Evolutionary conservation across 768 basidiomycete species (phyloP).

Genomic region (Sarcodon aspratus): DNA sequence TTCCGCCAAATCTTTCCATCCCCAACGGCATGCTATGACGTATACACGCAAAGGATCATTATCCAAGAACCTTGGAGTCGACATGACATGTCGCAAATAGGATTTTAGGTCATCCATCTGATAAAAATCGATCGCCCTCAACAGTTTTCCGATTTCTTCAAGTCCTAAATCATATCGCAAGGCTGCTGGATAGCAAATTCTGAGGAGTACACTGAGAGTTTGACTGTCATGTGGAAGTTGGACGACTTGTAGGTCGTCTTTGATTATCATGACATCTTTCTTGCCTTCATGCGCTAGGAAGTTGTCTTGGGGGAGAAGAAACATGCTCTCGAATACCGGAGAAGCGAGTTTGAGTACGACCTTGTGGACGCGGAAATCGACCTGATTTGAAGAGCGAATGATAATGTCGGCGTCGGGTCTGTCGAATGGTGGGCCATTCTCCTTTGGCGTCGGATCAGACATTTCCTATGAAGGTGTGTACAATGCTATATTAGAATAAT

Average conservation of each 20-base stretch:
- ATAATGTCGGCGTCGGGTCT: background rate
- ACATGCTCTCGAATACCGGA: conserved; percentile 1
- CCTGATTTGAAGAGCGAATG: background rate
- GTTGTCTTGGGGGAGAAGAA: background rate
- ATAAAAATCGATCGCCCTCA: conserved; percentile 3
- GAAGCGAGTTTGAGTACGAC: background rate
- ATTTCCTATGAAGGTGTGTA: too few species aligned
- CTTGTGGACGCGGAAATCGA: background rate
- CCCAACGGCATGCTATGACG: conserved; percentile 3
- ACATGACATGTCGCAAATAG: conserved; percentile 12
- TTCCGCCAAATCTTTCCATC: background rate
- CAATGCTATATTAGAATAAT: too few species aligned
- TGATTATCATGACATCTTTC: background rate
- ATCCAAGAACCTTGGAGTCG: conserved; percentile 21
- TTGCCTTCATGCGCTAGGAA: conserved; percentile 3
- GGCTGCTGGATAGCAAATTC: conserved; percentile 10
- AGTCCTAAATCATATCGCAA: conserved; percentile 28
- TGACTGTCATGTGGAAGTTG: conserved; percentile 7
- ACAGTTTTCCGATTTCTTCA: conserved; percentile 28
- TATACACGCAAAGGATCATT: conserved; percentile 5
- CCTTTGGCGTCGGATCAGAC: too few species aligned
- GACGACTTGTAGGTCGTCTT: conserved; percentile 2
- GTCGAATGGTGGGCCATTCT: background rate
- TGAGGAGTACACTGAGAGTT: conserved; percentile 10
- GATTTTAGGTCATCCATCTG: background rate